Conservation (phyloP, 1,139 yeast species). For the Magnusiomyces magnusii region DNA sequence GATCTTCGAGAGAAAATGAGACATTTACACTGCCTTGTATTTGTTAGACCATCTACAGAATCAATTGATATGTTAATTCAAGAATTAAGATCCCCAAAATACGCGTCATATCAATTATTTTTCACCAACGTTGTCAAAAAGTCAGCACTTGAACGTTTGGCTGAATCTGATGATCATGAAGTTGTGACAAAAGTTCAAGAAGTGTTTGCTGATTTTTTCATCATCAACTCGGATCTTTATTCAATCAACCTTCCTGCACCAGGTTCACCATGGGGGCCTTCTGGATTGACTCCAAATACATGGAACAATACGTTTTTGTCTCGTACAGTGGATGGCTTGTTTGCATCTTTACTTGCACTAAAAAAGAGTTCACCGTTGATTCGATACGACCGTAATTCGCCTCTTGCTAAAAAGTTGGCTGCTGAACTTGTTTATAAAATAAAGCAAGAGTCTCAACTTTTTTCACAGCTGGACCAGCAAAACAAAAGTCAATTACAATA, state of each 20-base stretch:
- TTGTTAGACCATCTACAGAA: constrained; percentile 63
- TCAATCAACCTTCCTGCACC: constrained; percentile 36
- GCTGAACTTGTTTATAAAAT: constrained; percentile 45
- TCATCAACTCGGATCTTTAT: constrained; percentile 63
- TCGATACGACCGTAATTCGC: constrained; percentile 62
- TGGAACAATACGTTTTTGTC: constrained; percentile 48
- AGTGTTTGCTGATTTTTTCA: constrained; percentile 73
- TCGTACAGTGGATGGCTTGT: constrained; percentile 45
- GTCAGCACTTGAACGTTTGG: constrained; percentile 71
- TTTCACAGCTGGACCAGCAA: constrained; percentile 25
- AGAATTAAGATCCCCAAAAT: constrained; percentile 74
- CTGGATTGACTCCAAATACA: constrained; percentile 25
- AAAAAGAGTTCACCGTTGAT: constrained; percentile 59
- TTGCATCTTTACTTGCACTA: constrained; percentile 63
- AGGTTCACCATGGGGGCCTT: constrained; percentile 15
- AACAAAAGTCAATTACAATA: background rate
- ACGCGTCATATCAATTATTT: constrained; percentile 63
- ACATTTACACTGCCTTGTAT: constrained; percentile 74
- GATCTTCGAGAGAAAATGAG: constrained; percentile 64
- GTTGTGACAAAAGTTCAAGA: constrained; percentile 70
- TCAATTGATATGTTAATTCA: constrained; percentile 51
- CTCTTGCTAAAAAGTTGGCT: constrained; percentile 58
- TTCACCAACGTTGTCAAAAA: constrained; percentile 72
- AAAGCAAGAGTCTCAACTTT: constrained; percentile 43
- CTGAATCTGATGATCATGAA: constrained; percentile 86